Conservation (phyloP, 2,329 filamentous ascomycete genomes). For the Tolypocladium endophyticum region DNA sequence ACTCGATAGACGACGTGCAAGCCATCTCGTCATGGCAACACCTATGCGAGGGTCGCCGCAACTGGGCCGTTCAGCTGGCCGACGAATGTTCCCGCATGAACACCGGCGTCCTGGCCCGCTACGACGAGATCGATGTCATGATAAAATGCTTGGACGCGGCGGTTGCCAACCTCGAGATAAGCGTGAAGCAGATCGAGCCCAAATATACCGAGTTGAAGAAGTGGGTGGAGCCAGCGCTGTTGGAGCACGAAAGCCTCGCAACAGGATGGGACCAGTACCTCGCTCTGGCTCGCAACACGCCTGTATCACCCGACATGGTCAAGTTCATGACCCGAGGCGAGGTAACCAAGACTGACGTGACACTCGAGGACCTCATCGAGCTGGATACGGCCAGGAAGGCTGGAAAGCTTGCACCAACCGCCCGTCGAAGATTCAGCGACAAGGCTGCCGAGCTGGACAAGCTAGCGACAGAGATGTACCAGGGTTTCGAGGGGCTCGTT, state of each 20-base stretch:
- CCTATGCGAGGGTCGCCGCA: slow-evolving; percentile 68
- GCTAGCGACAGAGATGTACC: slow-evolving; percentile 47
- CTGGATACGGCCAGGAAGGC: slow-evolving; percentile 62
- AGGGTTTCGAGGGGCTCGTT: slow-evolving; percentile 50
- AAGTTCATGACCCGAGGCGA: slow-evolving; percentile 48
- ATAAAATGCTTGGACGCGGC: slow-evolving; percentile 74
- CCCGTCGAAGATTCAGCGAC: slow-evolving; percentile 47
- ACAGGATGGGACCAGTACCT: slow-evolving; percentile 60
- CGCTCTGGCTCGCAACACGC: slow-evolving; percentile 50
- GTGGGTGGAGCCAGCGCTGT: slow-evolving; percentile 58
- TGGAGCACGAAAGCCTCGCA: slow-evolving; percentile 55
- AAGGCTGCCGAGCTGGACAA: slow-evolving; percentile 53
- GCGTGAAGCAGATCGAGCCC: slow-evolving; percentile 60
- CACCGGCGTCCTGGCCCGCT: slow-evolving; percentile 50
- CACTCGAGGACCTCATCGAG: slow-evolving; percentile 68
- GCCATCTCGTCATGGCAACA: slow-evolving; percentile 81
- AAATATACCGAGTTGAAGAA: slow-evolving; percentile 61
- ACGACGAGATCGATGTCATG: slow-evolving; percentile 65
- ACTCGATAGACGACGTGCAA: slow-evolving; percentile 69
- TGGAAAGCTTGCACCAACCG: slow-evolving; percentile 50
- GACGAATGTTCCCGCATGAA: slow-evolving; percentile 60
- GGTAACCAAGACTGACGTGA: slow-evolving; percentile 37
- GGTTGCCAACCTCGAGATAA: slow-evolving; percentile 71
- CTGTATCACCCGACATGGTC: slow-evolving; percentile 56
- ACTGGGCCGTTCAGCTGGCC: slow-evolving; percentile 66